Evolutionary conservation across 805 yeast species (phyloP), one percentile per base, ranked within the genome.

Genomic region (Geotrichum ghanense): DNA sequence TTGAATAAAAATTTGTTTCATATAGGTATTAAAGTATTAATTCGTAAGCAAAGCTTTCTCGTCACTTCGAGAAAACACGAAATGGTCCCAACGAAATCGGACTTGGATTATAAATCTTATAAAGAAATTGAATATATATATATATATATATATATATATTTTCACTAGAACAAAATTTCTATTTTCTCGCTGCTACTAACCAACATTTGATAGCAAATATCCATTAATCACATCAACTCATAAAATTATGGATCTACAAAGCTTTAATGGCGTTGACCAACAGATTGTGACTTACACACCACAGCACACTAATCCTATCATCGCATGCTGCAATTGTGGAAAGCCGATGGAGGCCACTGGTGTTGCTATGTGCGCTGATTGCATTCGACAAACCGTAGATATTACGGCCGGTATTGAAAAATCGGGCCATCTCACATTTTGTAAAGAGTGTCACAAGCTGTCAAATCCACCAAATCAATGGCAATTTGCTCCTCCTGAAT

Each of bases 301-400:
- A 14, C 55, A 53, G 37, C 67, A 61, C 53, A 62, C 63, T 46
- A 74, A 71, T 17, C 94, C 96, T 20, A 83, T 95, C 3, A 92
- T 89, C 52, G 74, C 88, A 49, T 89, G 97, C 73, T 88, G 92
- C 66, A 83, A 83, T 78, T 89, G 97, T 81, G 97, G 97, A 69
- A 86, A 84, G 48, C 90, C 95, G 45, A 87, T 89, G 83, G 90
- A 85, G 63, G 92, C 96, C 41, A 84, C 95, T 22, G 95, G 96
- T 12, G 70, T 87, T 48, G 95, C 86, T 34, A 86, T 87, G 89
- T 89, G 97, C 69, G 81, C 83, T 70, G 97, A 89, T 65, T 89
- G 97, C 77, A 86, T 89, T 63, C 82, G 85, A 63, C 69, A 87
- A 57, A 83, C 83, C 2, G 95, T 88, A 41, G 97, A 89, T 64